A percentile compares a stretch with the other conserved stretches of the same genome.
Conservation (phyloP, 495 filamentous ascomycete genomes). For the Margaritispora aquatica region DNA sequence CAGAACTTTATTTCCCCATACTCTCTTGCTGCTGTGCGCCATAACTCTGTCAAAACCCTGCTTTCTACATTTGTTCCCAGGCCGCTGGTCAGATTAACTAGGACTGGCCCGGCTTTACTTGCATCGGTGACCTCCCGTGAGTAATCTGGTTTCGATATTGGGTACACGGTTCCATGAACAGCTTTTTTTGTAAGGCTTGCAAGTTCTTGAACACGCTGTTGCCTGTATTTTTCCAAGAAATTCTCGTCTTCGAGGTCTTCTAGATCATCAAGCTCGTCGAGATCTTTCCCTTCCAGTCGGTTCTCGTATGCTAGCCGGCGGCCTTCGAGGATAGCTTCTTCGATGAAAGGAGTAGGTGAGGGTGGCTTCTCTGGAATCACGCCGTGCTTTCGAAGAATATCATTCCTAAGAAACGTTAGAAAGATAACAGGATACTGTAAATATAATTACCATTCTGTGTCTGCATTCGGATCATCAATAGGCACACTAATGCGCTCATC, state of each 20-base stretch:
- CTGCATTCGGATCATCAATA: conserved; percentile 90
- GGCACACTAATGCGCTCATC: conserved; percentile 67
- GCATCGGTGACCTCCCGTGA: conserved; percentile 87
- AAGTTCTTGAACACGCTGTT: conserved; percentile 79
- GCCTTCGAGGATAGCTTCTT: conserved; percentile 87
- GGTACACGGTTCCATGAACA: conserved; percentile 84
- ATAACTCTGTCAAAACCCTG: conserved; percentile 74
- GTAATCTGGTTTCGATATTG: conserved; percentile 90
- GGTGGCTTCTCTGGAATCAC: conserved; percentile 95
- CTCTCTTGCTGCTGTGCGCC: conserved; percentile 73
- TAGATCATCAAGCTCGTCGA: conserved; percentile 87
- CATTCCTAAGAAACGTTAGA: conserved; percentile 62
- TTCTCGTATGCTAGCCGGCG: conserved; percentile 79
- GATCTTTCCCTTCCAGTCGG: conserved; percentile 82
- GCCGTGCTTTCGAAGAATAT: conserved; percentile 94
- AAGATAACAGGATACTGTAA: not conserved
- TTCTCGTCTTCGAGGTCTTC: conserved; percentile 90
- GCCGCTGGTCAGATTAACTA: conserved; percentile 81
- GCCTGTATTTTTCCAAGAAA: conserved; percentile 80
- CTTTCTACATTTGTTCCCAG: conserved; percentile 76
- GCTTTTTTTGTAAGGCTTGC: conserved; percentile 64
- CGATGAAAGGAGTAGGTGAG: conserved; percentile 87
- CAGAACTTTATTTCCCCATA: conserved; percentile 97
- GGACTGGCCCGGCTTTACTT: conserved; percentile 62
- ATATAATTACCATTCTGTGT: conserved; percentile 83